Evolutionary conservation across 2,329 filamentous ascomycete genomes (phyloP).

Genomic region (Aureobasidium sp.): DNA sequence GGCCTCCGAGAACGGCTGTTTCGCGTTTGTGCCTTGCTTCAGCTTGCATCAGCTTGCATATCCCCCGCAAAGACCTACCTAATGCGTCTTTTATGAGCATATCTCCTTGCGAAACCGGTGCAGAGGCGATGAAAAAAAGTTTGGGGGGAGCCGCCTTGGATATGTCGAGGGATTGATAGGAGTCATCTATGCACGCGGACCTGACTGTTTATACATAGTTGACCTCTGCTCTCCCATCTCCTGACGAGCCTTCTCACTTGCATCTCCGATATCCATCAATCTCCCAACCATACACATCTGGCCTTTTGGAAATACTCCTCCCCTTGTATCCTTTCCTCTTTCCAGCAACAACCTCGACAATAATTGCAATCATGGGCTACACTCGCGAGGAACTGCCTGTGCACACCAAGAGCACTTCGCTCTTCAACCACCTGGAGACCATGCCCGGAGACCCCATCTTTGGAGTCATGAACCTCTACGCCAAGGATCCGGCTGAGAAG

Average conservation of each 20-base stretch:
- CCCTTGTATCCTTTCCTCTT: too few species aligned
- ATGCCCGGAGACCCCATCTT: constrained; percentile 61
- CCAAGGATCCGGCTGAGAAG: constrained; percentile 61
- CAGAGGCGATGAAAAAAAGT: constrained; percentile 3
- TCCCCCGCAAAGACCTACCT: not conserved
- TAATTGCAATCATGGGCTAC: constrained; percentile 6
- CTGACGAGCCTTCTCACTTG: not conserved
- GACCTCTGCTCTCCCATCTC: not conserved
- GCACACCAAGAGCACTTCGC: not conserved
- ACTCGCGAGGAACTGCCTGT: not conserved
- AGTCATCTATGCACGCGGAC: not conserved
- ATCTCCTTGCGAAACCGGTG: not conserved
- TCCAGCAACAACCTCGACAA: not conserved
- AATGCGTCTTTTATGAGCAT: not conserved
- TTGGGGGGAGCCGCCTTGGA: not conserved
- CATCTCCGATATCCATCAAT: not conserved
- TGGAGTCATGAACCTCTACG: constrained; percentile 74
- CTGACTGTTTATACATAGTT: not conserved
- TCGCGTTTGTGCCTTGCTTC: not conserved
- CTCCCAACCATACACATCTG: not conserved
- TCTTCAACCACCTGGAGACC: not conserved
- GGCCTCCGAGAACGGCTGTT: not conserved
- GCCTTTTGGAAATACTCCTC: not conserved
- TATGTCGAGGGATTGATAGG: not conserved
- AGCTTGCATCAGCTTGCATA: not conserved